These are phyloP conservation scores for Micractinium conductrix DNA, from an alignment of 139 green algal genomes.

Conservation along the genomic window DNA sequence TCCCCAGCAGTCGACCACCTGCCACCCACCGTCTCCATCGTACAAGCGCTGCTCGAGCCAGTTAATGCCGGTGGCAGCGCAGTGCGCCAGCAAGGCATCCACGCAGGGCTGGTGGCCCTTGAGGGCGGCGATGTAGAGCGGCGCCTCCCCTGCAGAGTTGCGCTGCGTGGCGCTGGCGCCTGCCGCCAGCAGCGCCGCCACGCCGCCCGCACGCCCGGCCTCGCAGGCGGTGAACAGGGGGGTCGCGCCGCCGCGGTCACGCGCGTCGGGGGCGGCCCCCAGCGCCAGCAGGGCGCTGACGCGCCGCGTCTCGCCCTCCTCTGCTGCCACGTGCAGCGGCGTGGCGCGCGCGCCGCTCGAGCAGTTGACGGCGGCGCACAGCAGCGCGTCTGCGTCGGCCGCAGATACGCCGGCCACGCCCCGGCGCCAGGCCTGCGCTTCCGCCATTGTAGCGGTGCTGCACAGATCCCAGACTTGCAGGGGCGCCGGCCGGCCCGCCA, in stretches of 20 bases:
- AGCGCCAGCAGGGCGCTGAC: slow-evolving; percentile 60
- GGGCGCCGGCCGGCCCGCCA: background rate
- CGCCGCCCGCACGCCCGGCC: slow-evolving; percentile 46
- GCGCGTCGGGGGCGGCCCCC: slow-evolving; percentile 59
- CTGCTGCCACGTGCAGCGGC: slow-evolving; percentile 75
- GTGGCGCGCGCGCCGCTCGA: slow-evolving; percentile 63
- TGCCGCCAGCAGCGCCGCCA: slow-evolving; percentile 60
- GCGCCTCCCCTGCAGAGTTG: slow-evolving; percentile 59
- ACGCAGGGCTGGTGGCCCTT: slow-evolving; percentile 73
- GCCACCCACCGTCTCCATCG: slow-evolving; percentile 56
- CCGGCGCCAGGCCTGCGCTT: slow-evolving; percentile 18
- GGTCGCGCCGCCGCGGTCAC: slow-evolving; percentile 69
- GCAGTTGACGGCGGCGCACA: slow-evolving; percentile 74
- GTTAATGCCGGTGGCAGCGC: slow-evolving; percentile 42
- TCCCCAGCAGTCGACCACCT: background rate
- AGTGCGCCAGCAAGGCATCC: slow-evolving; percentile 68
- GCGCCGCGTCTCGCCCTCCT: slow-evolving; percentile 41
- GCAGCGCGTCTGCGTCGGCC: slow-evolving; percentile 24
- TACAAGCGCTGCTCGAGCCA: slow-evolving; percentile 75
- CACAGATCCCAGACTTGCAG: slow-evolving; percentile 46
- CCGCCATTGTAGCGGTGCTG: background rate
- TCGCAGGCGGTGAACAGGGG: slow-evolving; percentile 77
- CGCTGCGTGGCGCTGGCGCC: slow-evolving; percentile 50
- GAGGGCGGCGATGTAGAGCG: slow-evolving; percentile 91
- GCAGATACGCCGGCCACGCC: too few species aligned